These are phyloP conservation scores for Gnomoniopsis sp. DNA, from an alignment of 2,329 filamentous ascomycete genomes.

Conservation along the genomic window DNA sequence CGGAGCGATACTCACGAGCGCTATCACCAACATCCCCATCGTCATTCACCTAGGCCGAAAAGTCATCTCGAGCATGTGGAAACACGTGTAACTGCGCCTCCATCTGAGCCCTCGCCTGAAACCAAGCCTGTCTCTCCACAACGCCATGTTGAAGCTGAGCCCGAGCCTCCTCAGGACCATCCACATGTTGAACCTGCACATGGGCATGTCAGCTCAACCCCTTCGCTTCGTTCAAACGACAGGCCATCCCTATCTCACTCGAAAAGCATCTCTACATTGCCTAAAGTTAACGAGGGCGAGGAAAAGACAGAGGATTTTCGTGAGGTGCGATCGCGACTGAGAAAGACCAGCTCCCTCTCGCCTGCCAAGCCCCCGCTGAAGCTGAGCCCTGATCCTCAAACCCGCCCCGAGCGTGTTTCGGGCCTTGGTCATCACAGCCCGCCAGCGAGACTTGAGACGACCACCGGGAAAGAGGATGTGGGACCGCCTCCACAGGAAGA, in stretches of 20 bases:
- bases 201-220: neutral
- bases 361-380: neutral
- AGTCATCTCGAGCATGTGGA: neutral
- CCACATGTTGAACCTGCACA: neutral
- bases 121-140: neutral
- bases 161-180: neutral
- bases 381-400: neutral
- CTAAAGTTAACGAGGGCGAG: neutral
- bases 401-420: neutral
- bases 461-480: neutral
- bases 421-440: neutral
- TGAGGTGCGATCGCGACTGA: neutral
- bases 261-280: neutral
- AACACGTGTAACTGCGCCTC: neutral
- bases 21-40: constrained; percentile 10
- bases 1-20: constrained; percentile 3
- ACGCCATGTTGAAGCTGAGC: neutral
- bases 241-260: neutral
- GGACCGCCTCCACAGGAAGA: neutral
- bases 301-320: neutral
- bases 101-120: neutral
- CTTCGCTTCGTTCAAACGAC: neutral
- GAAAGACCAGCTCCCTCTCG: neutral
- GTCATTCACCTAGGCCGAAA: constrained; percentile 4
- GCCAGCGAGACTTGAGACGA: neutral